Base-by-base conservation (phyloP, 2,329 filamentous ascomycete genomes). In the Pseudocercospora fijiensis region DNA sequence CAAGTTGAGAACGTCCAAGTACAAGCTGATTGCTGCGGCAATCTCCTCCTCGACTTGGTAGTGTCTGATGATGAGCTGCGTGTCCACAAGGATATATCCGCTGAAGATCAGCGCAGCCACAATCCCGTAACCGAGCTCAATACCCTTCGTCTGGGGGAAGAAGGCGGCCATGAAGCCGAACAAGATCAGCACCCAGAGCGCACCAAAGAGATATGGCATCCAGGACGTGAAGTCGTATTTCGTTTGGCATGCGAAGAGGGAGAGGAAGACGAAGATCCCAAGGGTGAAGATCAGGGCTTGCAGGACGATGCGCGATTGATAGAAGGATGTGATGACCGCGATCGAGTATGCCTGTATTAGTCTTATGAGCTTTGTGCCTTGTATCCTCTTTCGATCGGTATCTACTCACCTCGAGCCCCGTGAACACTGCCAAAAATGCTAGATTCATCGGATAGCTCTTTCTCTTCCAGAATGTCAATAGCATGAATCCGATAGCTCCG, bases 211-310 rank as follows among this genome's bases (percentile, higher is more conserved):
- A 76, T 97, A 98, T 18, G 95, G 94, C 83, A 94, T 91, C 94
- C 95, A 99, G 68, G 87, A 89, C 1, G 94, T 98, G 77, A 99
- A 99, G 82, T 99, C 95, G 76, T 99, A 99, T 78, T 96, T 96
- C 69, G 90, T 91, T 82, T 99, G 95, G 85, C 93, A 96, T 57
- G 95, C 95, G 77, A 99, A 98, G 51, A 93, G 78, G 2, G 85
- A 88, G 62, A 89, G 76, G 28, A 83, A 85, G 52, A 88, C 78
- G 72, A 89, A 89, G 71, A 88, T 86, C 58, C 81, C 86, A 9
- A 87, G 77, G 0, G 95, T 99, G 63, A 99, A 87, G 69, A 96
- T 79, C 33, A 96, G 88, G 16, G 95, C 95, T 78, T 96, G 89
- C 55, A 99, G 84, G 22, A 99, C 95, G 74, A 98, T 89, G 58